Evolutionary conservation across 805 yeast genomes (phyloP), one percentile per base, ranked within the genome.

Genomic region (Wickerhamiella dianesei): DNA sequence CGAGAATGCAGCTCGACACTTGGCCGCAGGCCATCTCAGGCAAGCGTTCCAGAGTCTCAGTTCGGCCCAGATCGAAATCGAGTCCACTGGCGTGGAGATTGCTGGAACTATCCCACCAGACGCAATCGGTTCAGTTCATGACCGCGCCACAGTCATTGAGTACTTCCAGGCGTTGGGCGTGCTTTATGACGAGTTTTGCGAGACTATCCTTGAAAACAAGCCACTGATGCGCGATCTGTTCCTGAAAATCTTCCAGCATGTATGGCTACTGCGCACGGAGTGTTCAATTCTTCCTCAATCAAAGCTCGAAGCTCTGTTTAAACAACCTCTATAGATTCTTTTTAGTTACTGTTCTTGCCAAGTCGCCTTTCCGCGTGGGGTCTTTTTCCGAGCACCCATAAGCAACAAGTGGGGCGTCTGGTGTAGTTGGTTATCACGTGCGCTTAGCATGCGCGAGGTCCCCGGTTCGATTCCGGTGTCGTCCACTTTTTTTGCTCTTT

Each of bases 381-480:
- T 12, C 12, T 6, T 6, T 25, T 25, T 25, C 32, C 12, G 32
- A 12, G 9, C 9, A 12, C 32, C 6, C 32, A 6, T 25, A 6
- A 25, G 12, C 32, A 25, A 25, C 12, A 25, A 6, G 9, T 6
- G 6, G 63, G 63, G 63, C 63, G 60, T 57, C 56, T 59, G 63
- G 63, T 59, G 63, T 58, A 58, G 62, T 58, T 58, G 62, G 62
- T 59, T 59, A 59, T 59, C 62, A 59, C 62, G 55, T 58, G 56
- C 62, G 63, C 63, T 59, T 59, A 59, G 63, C 63, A 59, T 59
- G 63, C 63, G 62, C 56, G 59, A 59, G 63, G 63, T 59, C 63
- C 59, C 63, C 61, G 63, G 63, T 59, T 59, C 63, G 59, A 59
- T 58, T 59, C 63, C 63, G 61, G 63, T 56, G 56, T 59, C 60